Base-by-base conservation (phyloP, 1,284 basidiomycete species). In the Austropuccinia psidii region DNA sequence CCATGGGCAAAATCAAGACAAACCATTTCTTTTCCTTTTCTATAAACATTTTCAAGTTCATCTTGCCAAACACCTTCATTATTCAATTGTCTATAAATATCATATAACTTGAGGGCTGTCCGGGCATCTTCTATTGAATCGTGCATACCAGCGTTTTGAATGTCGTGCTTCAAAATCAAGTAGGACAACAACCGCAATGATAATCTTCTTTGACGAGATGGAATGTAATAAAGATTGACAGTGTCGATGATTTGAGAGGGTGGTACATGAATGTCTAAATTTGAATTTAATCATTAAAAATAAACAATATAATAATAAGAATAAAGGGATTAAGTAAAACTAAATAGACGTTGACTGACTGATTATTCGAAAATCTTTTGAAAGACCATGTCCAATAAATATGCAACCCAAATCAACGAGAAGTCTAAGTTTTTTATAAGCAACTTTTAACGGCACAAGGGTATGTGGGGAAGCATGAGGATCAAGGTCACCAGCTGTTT, bases 361-460 rank as follows among this genome's bases (percentile, higher is more conserved):
- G 83, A 98, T 98, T 74, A 96, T 98, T 13, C 96, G 86, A 82
- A 98, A 98, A 81, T 98, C 96, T 80, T 98, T 98, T n/a, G 91
- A 90, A n/a, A 98, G 85, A 0, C 96, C 96, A 78, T 99, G 95
- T 0, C 96, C 96, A 70, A 98, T 90, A 79, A 99, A 99, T 76
- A 94, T 89, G 79, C 96, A 98, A 6, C 94, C 94, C 24, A 89
- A 85, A 79, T 99, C 95, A 9, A 98, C 93, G 2, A 98, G 84
- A 43, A 96, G 81, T 1, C 95, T 86, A n/a, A 98, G 83, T 80
- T 98, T 98, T 84, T 98, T 98, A 84, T 98, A 98, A 2, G 94
- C 96, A 1, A 93, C 85, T 80, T 98, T 98, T 74, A 97, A 84
- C 0, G 94, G 93, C 0, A 97, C 96, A 47, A 98, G 84, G 0